Evolutionary conservation across 345 rosid species (phyloP), one percentile per base, ranked within the genome.

Genomic region (Fremontodendron californicum): DNA sequence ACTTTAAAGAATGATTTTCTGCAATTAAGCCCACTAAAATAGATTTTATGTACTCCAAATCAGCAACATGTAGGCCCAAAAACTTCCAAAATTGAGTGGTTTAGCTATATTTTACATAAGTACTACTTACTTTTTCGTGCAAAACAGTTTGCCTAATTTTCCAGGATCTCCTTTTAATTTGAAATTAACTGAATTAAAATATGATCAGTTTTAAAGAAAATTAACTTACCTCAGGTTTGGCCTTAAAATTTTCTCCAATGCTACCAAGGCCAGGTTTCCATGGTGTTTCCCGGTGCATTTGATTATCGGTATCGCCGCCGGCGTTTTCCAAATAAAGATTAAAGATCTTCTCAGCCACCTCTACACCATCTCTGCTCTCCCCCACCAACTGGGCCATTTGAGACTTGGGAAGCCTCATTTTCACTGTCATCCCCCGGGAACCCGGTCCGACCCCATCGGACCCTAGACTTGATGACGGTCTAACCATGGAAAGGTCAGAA

Each of bases 301-400:
- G 75, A 7, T 33, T n/a, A 35, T 11, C 71, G 31, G 9, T 0
- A 21, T n/a, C 31, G 11, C 19, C 37, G 13, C 81, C 82, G 63
- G 82, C 40, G 0, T 62, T 82, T 33, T 55, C 83, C 78, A 73
- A 45, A 27, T 86, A 93, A 18, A 93, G 81, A 85, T 81, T 78
- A 80, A 91, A 54, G 64, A 96, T 87, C 88, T 84, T 93, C 68
- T 90, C 88, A 0, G 94, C 97, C 5, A 84, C 94, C 83, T 93
- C 97, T 0, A 73, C 86, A 52, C 82, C 87, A 45, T 93, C 89
- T 37, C 71, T 75, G 57, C 97, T 91, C 84, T 90, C 95, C 31
- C 85, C 86, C 87, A 93, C 79, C 79, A 96, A 72, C 85, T 80
- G 90, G 13, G 77, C 93, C 52, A 96, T 85, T 70, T 93, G 86